Evolutionary conservation across 2,329 filamentous ascomycete genomes (phyloP), one percentile per base, ranked within the genome.

Genomic region (Sporothrix sp.): DNA sequence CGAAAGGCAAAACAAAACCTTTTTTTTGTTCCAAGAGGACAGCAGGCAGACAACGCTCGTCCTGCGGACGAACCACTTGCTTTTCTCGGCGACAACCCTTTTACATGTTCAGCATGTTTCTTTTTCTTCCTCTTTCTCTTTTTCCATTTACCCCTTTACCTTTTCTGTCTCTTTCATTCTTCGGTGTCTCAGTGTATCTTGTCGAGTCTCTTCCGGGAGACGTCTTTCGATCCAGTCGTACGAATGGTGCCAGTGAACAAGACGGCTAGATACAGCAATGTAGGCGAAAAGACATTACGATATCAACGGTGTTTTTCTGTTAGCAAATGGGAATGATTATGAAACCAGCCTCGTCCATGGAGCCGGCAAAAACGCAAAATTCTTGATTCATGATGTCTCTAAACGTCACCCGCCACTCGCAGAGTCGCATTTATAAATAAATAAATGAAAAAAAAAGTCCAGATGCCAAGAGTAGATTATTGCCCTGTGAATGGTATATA

Each of bases 241-340:
- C 42, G 13, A 11, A 33, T 44, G 42, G 42, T 33, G 21, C 37
- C 16, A 13, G 14, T 23, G 21, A 23, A 30, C 7, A 18, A 18
- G 21, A 27, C 20, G 37, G 25, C 40, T 50, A 52, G 46, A 52
- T 52, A 52, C 51, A 49, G 36, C 28, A 39, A 52, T 43, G 48
- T 48, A 43, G 45, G 42, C 8, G 37, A 39, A 42, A 32, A 42
- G 16, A 36, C 35, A 37, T 32, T 32, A 21, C 23, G 33, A 39
- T 48, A 14, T 28, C 16, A 16, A 11, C 13, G 32, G 39, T 42
- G 21, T 48, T 20, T 33, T 48, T 43, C 14, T 43, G 25, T 38
- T 48, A 23, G 25, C 35, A 39, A 52, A 52, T 52, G 46, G 45
- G 28, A 52, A 52, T 40, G 51, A 52, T 49, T 40, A 48, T 32